phyloP scores from a whole-genome alignment of 2,329 filamentous ascomycete species.

The Penicillium oxalicum region DNA sequence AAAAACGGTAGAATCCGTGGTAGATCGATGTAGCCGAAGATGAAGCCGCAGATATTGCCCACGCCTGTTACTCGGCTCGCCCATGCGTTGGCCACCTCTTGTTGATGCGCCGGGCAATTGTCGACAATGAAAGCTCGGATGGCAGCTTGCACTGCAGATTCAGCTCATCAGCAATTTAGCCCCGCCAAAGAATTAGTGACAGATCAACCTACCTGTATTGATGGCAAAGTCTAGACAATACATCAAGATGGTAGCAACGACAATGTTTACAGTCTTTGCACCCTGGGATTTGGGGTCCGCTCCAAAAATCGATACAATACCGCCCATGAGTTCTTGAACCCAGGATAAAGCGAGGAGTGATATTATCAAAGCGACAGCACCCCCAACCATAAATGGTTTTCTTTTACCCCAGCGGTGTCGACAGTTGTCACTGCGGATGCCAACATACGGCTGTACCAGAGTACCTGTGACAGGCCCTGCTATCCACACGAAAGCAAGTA shows the following conservation, averaged over 20 bases:
- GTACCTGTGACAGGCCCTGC: constrained; percentile 73
- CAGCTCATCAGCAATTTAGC: neutral
- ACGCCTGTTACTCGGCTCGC: constrained; percentile 78
- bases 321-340: constrained; percentile 65
- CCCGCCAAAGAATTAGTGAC: neutral
- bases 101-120: constrained; percentile 84
- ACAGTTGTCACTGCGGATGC: constrained; percentile 74
- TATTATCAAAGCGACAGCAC: constrained; percentile 60
- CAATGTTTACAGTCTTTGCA: constrained; percentile 62
- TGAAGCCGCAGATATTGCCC: constrained; percentile 85
- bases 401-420: constrained; percentile 68
- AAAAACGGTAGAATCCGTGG: constrained; percentile 70
- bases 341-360: constrained; percentile 67
- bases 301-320: constrained; percentile 64
- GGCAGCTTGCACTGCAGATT: constrained; percentile 65
- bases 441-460: constrained; percentile 75
- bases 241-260: constrained; percentile 76
- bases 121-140: constrained; percentile 71
- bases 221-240: constrained; percentile 92
- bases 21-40: constrained; percentile 78
- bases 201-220: constrained; percentile 64
- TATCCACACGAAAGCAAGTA: constrained; percentile 81
- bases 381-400: constrained; percentile 73
- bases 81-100: constrained; percentile 92
- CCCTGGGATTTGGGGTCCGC: constrained; percentile 59